phyloP scores from a whole-genome alignment of 106 monocot species.

The Amphibolis antarctica region DNA sequence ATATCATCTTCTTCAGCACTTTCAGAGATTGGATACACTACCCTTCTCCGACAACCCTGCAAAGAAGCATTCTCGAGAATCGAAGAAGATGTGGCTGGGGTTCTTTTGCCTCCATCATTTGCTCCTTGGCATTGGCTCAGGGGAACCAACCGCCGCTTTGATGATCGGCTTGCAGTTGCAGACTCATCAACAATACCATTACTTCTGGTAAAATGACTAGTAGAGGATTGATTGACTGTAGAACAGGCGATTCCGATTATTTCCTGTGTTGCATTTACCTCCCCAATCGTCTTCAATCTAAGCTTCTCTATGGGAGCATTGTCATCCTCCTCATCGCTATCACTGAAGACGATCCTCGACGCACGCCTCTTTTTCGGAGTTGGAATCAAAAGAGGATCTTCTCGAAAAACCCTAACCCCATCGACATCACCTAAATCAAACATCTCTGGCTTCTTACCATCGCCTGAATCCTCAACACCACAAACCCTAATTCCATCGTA shows the following conservation, averaged over 20 bases:
- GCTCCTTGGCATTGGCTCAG: constrained; percentile 6
- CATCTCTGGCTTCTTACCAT: too few relatives aligned
- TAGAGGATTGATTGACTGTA: neutral
- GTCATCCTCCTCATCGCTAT: constrained; percentile 24
- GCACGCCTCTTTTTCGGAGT: constrained; percentile 28
- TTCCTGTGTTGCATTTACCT: neutral
- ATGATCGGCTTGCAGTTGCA: neutral
- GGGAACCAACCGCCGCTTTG: constrained; percentile 16
- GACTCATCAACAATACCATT: neutral
- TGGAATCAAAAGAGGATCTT: constrained; percentile 6
- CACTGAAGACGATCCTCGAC: constrained; percentile 20
- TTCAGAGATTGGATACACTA: constrained; percentile 2
- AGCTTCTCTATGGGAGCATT: constrained; percentile 2
- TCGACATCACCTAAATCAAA: too few relatives aligned
- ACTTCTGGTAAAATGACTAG: neutral
- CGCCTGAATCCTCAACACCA: too few relatives aligned
- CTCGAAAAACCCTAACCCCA: too few relatives aligned
- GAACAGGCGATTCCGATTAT: neutral
- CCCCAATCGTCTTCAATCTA: constrained; percentile 8
- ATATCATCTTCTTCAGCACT: constrained; percentile 5
- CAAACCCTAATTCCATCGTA: too few relatives aligned
- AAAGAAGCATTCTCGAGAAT: too few relatives aligned
- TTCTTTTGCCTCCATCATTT: neutral
- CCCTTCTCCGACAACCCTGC: too few relatives aligned
- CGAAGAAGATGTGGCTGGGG: neutral